These are phyloP conservation scores for Leptographium wingfieldii DNA, from an alignment of 2,329 filamentous ascomycete species.

Conservation along the genomic window DNA sequence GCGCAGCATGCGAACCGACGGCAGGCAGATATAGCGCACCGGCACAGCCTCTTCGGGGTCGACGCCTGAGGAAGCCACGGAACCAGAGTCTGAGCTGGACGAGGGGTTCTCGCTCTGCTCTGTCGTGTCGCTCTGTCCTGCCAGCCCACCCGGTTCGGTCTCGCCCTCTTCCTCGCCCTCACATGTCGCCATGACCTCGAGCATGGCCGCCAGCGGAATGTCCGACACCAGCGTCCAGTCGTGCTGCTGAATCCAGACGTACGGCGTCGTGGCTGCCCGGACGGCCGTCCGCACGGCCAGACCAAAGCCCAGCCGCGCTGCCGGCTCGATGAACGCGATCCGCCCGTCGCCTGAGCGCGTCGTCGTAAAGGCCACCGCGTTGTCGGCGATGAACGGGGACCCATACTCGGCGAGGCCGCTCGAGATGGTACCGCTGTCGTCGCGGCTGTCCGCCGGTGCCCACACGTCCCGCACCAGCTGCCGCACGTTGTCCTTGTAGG, in stretches of 20 bases:
- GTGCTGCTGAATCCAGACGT: constrained; percentile 46
- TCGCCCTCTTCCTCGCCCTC: background rate
- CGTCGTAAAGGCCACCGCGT: constrained; percentile 25
- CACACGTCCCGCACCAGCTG: constrained; percentile 20
- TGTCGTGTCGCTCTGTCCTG: background rate
- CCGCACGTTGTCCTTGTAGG: constrained; percentile 36
- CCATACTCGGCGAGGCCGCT: constrained; percentile 34
- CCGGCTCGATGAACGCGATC: constrained; percentile 37
- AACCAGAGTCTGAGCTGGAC: background rate
- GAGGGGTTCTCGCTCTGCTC: too few species aligned
- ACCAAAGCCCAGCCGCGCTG: constrained; percentile 36
- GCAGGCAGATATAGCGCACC: constrained; percentile 40
- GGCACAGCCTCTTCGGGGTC: background rate
- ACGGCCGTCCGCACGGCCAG: constrained; percentile 40
- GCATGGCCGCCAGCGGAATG: constrained; percentile 29
- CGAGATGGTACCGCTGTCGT: background rate
- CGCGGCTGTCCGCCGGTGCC: background rate
- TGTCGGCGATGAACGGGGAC: constrained; percentile 17
- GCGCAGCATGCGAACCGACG: constrained; percentile 36
- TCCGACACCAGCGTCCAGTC: constrained; percentile 37
- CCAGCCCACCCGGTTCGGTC: background rate
- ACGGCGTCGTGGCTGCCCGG: constrained; percentile 31
- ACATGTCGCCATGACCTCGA: constrained; percentile 32
- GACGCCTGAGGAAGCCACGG: background rate
- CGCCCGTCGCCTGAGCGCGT: constrained; percentile 21